Evolutionary conservation across 371 early-diverging fungal genomes (phyloP).

Genomic region (Capillidium heterosporum): DNA sequence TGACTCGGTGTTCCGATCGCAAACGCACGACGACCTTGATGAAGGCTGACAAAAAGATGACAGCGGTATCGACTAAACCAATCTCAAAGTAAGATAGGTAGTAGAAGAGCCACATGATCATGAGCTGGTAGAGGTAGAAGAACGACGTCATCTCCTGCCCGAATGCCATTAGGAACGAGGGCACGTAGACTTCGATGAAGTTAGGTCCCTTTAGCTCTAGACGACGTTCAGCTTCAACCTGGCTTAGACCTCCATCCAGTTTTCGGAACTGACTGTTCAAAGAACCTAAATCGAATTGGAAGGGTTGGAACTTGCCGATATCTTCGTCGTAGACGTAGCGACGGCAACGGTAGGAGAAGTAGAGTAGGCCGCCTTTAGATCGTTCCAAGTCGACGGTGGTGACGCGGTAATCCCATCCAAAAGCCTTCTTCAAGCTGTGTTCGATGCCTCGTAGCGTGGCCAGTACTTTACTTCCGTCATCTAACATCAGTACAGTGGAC

Average conservation of each 20-base stretch:
- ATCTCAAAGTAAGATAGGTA: slow-evolving; percentile 56
- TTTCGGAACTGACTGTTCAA: slow-evolving; percentile 20
- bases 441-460: slow-evolving; percentile 17
- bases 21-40: slow-evolving; percentile 47
- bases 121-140: slow-evolving; percentile 64
- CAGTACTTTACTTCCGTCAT: slow-evolving; percentile 20
- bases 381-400: slow-evolving; percentile 17
- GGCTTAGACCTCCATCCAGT: slow-evolving; percentile 25
- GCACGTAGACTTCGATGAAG: slow-evolving; percentile 41
- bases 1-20: slow-evolving; percentile 39
- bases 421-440: slow-evolving; percentile 6
- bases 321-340: slow-evolving; percentile 33
- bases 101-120: slow-evolving; percentile 54
- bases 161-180: slow-evolving; percentile 26
- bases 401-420: slow-evolving; percentile 18
- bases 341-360: slow-evolving; percentile 54
- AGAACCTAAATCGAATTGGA: slow-evolving; percentile 28
- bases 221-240: slow-evolving; percentile 31
- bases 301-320: slow-evolving; percentile 27
- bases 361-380: slow-evolving; percentile 24
- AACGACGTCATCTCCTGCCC: slow-evolving; percentile 44
- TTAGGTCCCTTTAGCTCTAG: slow-evolving; percentile 49
- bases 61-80: slow-evolving; percentile 47
- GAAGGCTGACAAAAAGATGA: slow-evolving; percentile 46
- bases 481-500: slow-evolving; percentile 28